Conservation (phyloP, 371 early-diverging fungal genomes). For the Lichtheimia ornata region DNA sequence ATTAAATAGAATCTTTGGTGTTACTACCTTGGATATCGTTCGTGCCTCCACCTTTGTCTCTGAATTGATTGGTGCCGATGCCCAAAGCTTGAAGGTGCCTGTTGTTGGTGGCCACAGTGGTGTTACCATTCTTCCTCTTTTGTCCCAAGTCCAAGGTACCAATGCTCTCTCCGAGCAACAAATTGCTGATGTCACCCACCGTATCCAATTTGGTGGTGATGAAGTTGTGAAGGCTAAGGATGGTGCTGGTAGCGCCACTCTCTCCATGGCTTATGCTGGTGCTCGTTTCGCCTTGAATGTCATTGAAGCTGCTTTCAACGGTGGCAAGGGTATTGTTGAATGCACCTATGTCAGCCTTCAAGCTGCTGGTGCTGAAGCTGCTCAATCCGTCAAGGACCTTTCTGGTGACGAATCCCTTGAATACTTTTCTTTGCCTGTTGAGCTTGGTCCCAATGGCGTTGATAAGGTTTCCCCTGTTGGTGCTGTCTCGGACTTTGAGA, state of each 20-base stretch:
- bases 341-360: slow-evolving; percentile 83
- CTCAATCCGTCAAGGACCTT: slow-evolving; percentile 55
- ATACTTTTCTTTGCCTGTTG: slow-evolving; percentile 85
- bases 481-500: slow-evolving; percentile 66
- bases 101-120: slow-evolving; percentile 94
- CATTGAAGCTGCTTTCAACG: slow-evolving; percentile 68
- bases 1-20: slow-evolving; percentile 76
- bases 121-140: slow-evolving; percentile 85
- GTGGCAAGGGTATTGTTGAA: slow-evolving; percentile 69
- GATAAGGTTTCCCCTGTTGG: slow-evolving; percentile 72
- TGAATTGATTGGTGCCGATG: slow-evolving; percentile 55
- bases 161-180: slow-evolving; percentile 67
- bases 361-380: slow-evolving; percentile 55
- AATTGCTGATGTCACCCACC: slow-evolving; percentile 74
- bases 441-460: slow-evolving; percentile 81
- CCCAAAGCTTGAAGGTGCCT: slow-evolving; percentile 64
- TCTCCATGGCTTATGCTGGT: slow-evolving; percentile 94
- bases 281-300: slow-evolving; percentile 81
- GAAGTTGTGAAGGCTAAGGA: slow-evolving; percentile 95
- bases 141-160: slow-evolving; percentile 65
- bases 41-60: slow-evolving; percentile 85
- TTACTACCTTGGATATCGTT: slow-evolving; percentile 88
- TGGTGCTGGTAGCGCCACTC: slow-evolving; percentile 81
- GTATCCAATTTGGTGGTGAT: slow-evolving; percentile 94
- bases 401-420: slow-evolving; percentile 54